These are phyloP conservation scores for Dactylellina haptotyla DNA, from an alignment of 2,329 filamentous ascomycete genomes.

Conservation along the genomic window DNA sequence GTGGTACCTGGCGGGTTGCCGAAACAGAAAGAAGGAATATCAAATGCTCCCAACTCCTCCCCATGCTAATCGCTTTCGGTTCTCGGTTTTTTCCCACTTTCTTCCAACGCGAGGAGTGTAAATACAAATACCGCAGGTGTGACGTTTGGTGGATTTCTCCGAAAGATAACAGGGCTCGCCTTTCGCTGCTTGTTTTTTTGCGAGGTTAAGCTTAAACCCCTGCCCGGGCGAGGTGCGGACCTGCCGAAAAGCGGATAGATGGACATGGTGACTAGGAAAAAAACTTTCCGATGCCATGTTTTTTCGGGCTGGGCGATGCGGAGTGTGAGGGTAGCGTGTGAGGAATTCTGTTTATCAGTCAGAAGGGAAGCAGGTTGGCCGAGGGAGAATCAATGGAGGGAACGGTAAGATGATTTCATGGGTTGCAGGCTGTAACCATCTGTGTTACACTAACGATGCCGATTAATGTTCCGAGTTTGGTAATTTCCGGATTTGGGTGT, in stretches of 20 bases:
- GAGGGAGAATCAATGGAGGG: neutral
- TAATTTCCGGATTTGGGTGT: neutral
- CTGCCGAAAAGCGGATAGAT: slow-evolving; percentile 13
- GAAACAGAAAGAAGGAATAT: no score
- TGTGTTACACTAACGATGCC: neutral
- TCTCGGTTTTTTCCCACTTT: no score
- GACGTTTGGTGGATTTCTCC: slow-evolving; percentile 1
- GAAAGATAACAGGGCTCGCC: neutral
- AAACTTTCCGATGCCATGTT: slow-evolving; percentile 23
- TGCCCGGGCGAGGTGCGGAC: neutral
- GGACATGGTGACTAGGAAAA: neutral
- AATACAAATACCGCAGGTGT: slow-evolving; percentile 36
- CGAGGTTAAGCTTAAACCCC: neutral
- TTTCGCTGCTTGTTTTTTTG: neutral
- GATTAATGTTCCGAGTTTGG: neutral
- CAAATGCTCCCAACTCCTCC: slow-evolving; percentile 15
- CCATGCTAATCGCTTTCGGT: slow-evolving; percentile 3
- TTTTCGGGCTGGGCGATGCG: no score
- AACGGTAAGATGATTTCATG: neutral
- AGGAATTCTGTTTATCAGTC: no score
- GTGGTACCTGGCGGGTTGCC: no score
- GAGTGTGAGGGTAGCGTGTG: no score
- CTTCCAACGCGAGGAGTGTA: no score
- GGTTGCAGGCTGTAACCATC: no score
- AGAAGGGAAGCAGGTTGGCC: neutral